Evolutionary conservation across 805 yeast genomes (phyloP).

Genomic region (Naumovozyma castellii): DNA sequence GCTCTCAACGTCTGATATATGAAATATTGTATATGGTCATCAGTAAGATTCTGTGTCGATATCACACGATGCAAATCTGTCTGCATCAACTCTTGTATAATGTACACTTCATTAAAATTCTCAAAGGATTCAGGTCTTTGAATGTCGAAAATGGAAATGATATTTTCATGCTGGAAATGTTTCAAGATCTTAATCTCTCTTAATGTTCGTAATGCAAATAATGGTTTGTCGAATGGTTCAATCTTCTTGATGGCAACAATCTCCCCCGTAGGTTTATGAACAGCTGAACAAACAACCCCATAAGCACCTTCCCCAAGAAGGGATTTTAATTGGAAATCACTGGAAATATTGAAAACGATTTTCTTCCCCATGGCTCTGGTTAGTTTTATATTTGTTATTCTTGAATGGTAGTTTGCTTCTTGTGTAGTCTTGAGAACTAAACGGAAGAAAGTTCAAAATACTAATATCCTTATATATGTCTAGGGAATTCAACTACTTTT

Average conservation of each 20-base stretch:
- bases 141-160: slow-evolving; percentile 79
- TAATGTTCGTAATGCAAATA: slow-evolving; percentile 81
- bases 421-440: too few species aligned
- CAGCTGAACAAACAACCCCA: slow-evolving; percentile 86
- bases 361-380: slow-evolving; percentile 35
- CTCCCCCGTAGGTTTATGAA: slow-evolving; percentile 75
- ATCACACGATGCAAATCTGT: slow-evolving; percentile 79
- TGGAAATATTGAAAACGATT: slow-evolving; percentile 70
- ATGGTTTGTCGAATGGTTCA: slow-evolving; percentile 80
- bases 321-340: slow-evolving; percentile 75
- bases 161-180: slow-evolving; percentile 90
- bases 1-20: slow-evolving; percentile 87
- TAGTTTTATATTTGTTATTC: too few species aligned
- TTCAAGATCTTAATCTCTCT: slow-evolving; percentile 82
- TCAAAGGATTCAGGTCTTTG: slow-evolving; percentile 75
- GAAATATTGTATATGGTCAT: slow-evolving; percentile 91
- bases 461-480: too few species aligned
- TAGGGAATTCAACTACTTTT: background rate
- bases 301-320: slow-evolving; percentile 95
- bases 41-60: slow-evolving; percentile 70
- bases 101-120: slow-evolving; percentile 74
- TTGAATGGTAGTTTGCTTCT: too few species aligned
- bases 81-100: slow-evolving; percentile 82
- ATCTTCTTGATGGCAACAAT: slow-evolving; percentile 94
- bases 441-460: too few species aligned